Conservation (phyloP, 768 basidiomycete genomes). For the Pulveroboletus sp. region DNA sequence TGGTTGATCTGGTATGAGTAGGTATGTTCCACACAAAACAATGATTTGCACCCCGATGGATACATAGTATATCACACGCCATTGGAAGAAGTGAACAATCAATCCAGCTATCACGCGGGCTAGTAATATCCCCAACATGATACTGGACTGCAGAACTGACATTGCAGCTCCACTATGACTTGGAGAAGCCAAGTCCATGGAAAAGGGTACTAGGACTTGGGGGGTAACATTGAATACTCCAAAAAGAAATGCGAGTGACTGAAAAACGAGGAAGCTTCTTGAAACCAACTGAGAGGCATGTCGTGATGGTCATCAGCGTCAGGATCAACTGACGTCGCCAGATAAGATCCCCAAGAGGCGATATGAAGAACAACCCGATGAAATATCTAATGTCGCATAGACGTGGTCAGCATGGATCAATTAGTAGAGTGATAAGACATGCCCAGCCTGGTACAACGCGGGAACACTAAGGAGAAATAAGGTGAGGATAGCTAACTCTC, state of each 20-base stretch:
- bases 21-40: constrained; percentile 27
- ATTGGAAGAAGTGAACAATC: constrained; percentile 36
- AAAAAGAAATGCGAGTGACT: constrained; percentile 1
- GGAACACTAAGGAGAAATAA: constrained; percentile 41
- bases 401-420: neutral
- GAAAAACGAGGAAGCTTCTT: constrained; percentile 31
- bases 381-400: neutral
- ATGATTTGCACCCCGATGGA: constrained; percentile 32
- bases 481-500: neutral
- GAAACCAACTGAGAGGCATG: constrained; percentile 36
- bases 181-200: constrained; percentile 39
- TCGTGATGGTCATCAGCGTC: constrained; percentile 29
- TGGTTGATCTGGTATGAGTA: constrained; percentile 39
- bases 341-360: constrained; percentile 43
- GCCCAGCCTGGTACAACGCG: constrained; percentile 65
- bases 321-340: constrained; percentile 40
- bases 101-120: constrained; percentile 34
- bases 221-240: constrained; percentile 33
- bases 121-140: constrained; percentile 25
- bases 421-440: constrained; percentile 7
- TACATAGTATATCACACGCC: constrained; percentile 40
- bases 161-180: neutral
- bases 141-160: constrained; percentile 27
- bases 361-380: constrained; percentile 38
- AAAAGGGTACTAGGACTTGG: constrained; percentile 38